Conservation (phyloP, 768 basidiomycete species). For the Suillus lakei region DNA sequence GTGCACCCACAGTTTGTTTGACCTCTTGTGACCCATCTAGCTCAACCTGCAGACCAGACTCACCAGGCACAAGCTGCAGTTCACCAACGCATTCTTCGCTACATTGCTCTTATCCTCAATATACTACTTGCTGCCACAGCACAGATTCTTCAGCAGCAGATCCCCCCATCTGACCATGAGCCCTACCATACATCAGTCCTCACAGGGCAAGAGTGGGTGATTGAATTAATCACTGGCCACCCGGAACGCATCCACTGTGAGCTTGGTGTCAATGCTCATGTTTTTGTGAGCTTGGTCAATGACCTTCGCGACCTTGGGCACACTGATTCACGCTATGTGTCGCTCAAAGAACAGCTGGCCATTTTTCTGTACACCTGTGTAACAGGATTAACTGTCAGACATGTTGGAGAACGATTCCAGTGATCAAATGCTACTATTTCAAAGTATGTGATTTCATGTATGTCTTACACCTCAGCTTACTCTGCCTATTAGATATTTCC, state of each 20-base stretch:
- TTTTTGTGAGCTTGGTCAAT: background rate
- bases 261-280: background rate
- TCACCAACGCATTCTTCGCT: background rate
- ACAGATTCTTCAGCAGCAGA: background rate
- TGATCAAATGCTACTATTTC: too few species aligned
- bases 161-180: background rate
- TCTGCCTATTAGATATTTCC: too few species aligned
- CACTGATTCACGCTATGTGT: background rate
- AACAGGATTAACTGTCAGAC: background rate
- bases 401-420: too few species aligned
- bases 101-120: background rate
- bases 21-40: too few species aligned
- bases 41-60: too few species aligned
- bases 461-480: too few species aligned
- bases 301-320: background rate
- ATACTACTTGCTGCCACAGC: background rate
- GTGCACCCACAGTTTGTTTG: too few species aligned
- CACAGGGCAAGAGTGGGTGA: slow-evolving; percentile 26
- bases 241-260: background rate
- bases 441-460: too few species aligned
- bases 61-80: background rate
- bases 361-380: background rate
- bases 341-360: background rate
- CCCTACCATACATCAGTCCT: slow-evolving; percentile 30
- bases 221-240: slow-evolving; percentile 4